Base-by-base conservation (phyloP, 1,284 basidiomycete species). In the Tremellales sp. region DNA sequence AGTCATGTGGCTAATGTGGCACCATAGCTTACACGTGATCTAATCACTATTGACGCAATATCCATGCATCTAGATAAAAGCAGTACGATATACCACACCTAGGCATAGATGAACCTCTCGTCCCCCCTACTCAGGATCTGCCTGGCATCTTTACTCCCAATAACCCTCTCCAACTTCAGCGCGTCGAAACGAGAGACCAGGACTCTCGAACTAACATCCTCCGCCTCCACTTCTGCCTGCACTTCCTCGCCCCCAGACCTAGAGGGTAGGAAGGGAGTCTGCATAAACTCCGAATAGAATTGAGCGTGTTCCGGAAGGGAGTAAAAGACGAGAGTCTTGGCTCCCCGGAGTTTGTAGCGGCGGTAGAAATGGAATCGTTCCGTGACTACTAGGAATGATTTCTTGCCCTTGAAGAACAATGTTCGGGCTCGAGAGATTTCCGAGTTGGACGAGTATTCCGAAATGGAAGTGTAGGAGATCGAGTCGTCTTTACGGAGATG, bases 331-430 rank as follows among this genome's bases (percentile, higher is more conserved):
- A 97, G 69, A 54, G 96, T 97, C 51, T 86, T 84, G 46, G 92
- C 87, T 7, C 94, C 96, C 58, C 93, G 79, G 42, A 97, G 81
- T 60, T 87, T 89, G 76, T 96, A 96, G 46, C 89, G 81, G 54
- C 89, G 82, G 80, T 93, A 98, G 71, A 98, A 99, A 74, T 98
- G 92, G 78, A 97, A 97, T 19, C 96, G 83, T 70, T 99, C 96
- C 53, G 89, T 97, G 60, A 97, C 79, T 54, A 98, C 77, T 21
- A 99, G 72, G 77, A 97, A 89, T 0, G 85, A 78, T 61, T 86
- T 90, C 64, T 87, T 86, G 46, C 89, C 89, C 37, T 80, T 80
- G 79, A 96, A 97, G 77, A 99, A 98, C 0, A 87, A 82, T 61
- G 93, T 88, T 43, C 96, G 81, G 0, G 93, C 93, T 2, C 92